These are phyloP conservation scores for Skeletonema tropicum DNA, from an alignment of 108 stramenopile species.

Conservation along the genomic window DNA sequence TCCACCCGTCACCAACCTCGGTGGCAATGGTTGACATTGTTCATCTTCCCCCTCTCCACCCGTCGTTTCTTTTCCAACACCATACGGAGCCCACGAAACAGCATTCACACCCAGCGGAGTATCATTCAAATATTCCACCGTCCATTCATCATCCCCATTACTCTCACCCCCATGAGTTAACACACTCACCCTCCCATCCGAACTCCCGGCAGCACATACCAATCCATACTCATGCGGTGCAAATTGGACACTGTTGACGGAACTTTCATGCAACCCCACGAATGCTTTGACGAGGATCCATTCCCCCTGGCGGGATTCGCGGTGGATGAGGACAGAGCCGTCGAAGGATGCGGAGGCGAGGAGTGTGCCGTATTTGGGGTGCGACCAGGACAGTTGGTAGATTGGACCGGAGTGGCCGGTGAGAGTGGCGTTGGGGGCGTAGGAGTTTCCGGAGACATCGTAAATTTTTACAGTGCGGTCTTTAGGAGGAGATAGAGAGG, in stretches of 20 bases:
- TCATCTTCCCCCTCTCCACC: conserved; percentile 11
- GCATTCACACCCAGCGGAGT: conserved; percentile 88
- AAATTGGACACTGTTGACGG: conserved; percentile 88
- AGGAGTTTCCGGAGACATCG: conserved; percentile 82
- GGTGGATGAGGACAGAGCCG: conserved; percentile 85
- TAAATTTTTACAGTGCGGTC: conserved; percentile 95
- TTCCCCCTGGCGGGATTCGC: conserved; percentile 78
- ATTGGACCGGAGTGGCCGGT: conserved; percentile 93
- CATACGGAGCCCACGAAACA: conserved; percentile 89
- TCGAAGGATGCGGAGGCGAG: conserved; percentile 92
- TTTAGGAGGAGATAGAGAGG: conserved; percentile 5
- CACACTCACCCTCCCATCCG: conserved; percentile 88
- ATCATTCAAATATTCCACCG: conserved; percentile 75
- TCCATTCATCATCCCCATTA: conserved; percentile 64
- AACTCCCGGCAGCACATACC: conserved; percentile 68
- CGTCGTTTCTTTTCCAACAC: conserved; percentile 35
- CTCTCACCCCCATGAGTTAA: conserved; percentile 68
- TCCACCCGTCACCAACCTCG: conserved; percentile 93
- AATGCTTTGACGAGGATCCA: conserved; percentile 83
- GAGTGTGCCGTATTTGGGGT: conserved; percentile 91
- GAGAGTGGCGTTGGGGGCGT: conserved; percentile 82
- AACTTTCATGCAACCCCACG: conserved; percentile 63
- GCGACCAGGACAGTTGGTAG: conserved; percentile 95
- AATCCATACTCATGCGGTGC: conserved; percentile 90
- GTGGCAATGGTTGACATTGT: conserved; percentile 24